phyloP scores from a whole-genome alignment of 305 asterid genomes.

The Fraxinus sp. region DNA sequence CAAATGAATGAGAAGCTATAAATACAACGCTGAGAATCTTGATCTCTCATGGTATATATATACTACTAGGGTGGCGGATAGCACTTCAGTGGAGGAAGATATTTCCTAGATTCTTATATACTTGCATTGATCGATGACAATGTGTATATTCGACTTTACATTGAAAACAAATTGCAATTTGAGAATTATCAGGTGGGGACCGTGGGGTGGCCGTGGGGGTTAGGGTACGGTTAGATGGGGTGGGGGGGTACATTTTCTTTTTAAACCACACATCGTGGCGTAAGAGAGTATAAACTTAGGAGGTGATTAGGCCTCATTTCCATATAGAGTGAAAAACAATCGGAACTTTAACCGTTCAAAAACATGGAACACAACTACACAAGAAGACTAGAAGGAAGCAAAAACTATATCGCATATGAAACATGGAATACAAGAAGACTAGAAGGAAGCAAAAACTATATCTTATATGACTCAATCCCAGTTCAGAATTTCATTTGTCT shows the following conservation, averaged over 20 bases:
- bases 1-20: neutral
- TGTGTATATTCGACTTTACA: neutral
- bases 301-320: neutral
- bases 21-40: neutral
- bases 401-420: too few relatives aligned
- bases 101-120: slow-evolving; percentile 15
- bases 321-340: neutral
- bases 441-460: neutral
- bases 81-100: neutral
- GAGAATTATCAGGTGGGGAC: neutral
- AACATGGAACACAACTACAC: neutral
- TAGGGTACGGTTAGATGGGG: too few relatives aligned
- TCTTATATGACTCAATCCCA: neutral
- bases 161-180: neutral
- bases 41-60: neutral
- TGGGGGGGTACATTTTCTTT: too few relatives aligned
- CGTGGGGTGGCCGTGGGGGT: too few relatives aligned
- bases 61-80: too few relatives aligned
- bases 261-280: too few relatives aligned
- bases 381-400: neutral
- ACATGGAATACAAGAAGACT: neutral
- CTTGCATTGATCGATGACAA: neutral
- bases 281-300: neutral
- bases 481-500: neutral
- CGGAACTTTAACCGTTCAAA: neutral